These are phyloP conservation scores for Mycena chlorophos DNA, from an alignment of 768 basidiomycete species.

Conservation along the genomic window DNA sequence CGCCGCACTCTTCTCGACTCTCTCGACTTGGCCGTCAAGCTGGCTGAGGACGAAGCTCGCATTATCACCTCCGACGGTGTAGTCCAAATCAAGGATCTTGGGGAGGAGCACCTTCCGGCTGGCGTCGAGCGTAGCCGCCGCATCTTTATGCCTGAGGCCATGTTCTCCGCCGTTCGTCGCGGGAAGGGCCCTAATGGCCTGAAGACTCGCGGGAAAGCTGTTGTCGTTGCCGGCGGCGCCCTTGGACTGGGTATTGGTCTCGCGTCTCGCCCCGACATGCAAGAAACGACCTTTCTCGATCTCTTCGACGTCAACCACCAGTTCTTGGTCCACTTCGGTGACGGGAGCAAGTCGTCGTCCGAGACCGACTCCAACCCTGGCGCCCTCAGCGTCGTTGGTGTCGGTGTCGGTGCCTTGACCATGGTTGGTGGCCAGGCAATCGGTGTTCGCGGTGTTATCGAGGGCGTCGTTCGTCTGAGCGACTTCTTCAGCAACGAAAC, in stretches of 20 bases:
- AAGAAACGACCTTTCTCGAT: constrained; percentile 80
- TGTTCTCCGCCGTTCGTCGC: constrained; percentile 72
- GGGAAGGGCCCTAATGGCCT: constrained; percentile 37
- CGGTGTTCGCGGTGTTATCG: constrained; percentile 74
- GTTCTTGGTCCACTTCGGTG: constrained; percentile 69
- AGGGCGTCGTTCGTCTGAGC: constrained; percentile 70
- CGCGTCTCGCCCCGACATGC: constrained; percentile 72
- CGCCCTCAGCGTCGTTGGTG: constrained; percentile 70
- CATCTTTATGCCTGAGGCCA: constrained; percentile 95
- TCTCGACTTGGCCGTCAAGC: constrained; percentile 74
- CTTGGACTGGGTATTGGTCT: constrained; percentile 84
- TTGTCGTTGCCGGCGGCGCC: constrained; percentile 73
- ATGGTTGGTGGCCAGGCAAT: constrained; percentile 85
- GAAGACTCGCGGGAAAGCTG: constrained; percentile 42
- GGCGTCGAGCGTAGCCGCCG: constrained; percentile 79
- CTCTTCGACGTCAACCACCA: constrained; percentile 85
- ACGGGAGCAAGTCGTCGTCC: constrained; percentile 39
- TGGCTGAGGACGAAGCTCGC: constrained; percentile 85
- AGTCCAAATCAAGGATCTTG: constrained; percentile 62
- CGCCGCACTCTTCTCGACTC: constrained; percentile 74
- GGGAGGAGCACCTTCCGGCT: constrained; percentile 73
- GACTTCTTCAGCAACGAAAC: constrained; percentile 81
- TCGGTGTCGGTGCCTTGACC: constrained; percentile 83
- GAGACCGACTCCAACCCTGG: constrained; percentile 44
- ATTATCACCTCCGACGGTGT: constrained; percentile 65